A percentile compares a stretch with the other conserved stretches of the same genome.
These are phyloP conservation scores for Brassica juncea DNA, from an alignment of 345 rosid genomes.

Conservation along the genomic window DNA sequence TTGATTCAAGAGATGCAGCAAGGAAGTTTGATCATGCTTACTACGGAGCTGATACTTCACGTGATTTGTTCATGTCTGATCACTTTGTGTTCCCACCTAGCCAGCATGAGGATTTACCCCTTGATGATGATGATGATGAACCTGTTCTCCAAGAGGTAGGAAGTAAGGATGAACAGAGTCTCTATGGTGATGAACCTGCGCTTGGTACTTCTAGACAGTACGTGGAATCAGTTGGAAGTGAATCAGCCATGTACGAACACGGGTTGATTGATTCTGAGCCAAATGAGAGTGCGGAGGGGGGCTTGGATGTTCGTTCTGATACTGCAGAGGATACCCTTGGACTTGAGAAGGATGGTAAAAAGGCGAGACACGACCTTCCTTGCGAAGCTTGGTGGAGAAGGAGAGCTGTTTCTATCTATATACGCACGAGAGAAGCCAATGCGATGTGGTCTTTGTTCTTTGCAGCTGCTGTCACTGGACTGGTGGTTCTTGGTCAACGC, in stretches of 20 bases:
- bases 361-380: conserved; percentile 47
- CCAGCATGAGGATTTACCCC: conserved; percentile 65
- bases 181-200: no score
- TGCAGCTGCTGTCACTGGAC: conserved; percentile 93
- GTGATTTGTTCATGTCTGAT: conserved; percentile 66
- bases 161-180: conserved; percentile 37
- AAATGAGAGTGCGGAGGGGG: conserved; percentile 44
- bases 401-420: conserved; percentile 68
- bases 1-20: conserved; percentile 43
- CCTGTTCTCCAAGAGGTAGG: conserved; percentile 41
- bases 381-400: conserved; percentile 97
- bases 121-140: conserved; percentile 41
- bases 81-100: conserved; percentile 81
- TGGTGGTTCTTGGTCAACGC: conserved; percentile 91
- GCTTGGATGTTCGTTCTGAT: conserved; percentile 43
- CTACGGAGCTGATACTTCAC: conserved; percentile 59
- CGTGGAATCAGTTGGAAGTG: conserved; percentile 48
- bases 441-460: conserved; percentile 86
- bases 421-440: conserved; percentile 82
- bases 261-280: conserved; percentile 40
- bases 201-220: not conserved
- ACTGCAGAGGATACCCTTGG: conserved; percentile 36
- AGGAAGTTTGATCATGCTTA: conserved; percentile 36
- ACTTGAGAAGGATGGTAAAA: conserved; percentile 39
- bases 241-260: conserved; percentile 48